These are phyloP conservation scores for Salisapilia sapeloensis DNA, from an alignment of 352 stramenopile species.

Conservation along the genomic window DNA sequence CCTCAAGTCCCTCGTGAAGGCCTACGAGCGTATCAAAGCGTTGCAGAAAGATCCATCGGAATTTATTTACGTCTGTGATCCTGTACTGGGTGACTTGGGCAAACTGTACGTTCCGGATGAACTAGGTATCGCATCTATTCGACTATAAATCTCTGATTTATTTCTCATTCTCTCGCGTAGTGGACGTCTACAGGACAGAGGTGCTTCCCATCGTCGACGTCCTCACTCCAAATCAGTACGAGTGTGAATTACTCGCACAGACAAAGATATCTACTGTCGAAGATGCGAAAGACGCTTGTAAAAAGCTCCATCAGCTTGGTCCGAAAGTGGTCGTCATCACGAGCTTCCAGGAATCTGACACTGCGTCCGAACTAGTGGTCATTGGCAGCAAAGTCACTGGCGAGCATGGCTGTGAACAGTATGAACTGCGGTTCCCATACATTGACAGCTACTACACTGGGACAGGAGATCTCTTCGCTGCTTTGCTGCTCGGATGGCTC, in stretches of 20 bases:
- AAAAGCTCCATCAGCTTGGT: conserved; percentile 51
- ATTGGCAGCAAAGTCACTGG: conserved; percentile 37
- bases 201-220: conserved; percentile 72
- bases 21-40: conserved; percentile 33
- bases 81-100: conserved; percentile 65
- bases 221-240: conserved; percentile 75
- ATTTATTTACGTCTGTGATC: conserved; percentile 70
- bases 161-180: conserved; percentile 8
- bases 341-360: conserved; percentile 35
- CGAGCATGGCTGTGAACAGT: conserved; percentile 40
- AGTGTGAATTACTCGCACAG: conserved; percentile 63
- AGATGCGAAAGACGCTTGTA: conserved; percentile 48
- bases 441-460: conserved; percentile 77
- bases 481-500: conserved; percentile 69
- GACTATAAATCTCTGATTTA: neutral
- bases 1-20: conserved; percentile 49
- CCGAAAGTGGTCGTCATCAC: conserved; percentile 69
- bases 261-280: conserved; percentile 46
- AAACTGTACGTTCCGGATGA: conserved; percentile 68
- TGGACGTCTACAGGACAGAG: conserved; percentile 60
- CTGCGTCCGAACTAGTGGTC: conserved; percentile 30
- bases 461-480: conserved; percentile 67
- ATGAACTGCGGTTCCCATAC: conserved; percentile 53
- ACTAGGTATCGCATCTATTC: conserved; percentile 20
- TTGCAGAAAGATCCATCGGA: conserved; percentile 25